Percentiles rank a stretch among this genome's conserved stretches.
phyloP scores from a whole-genome alignment of 225 moss, liverwort and hornwort species.

The Sphagnum contortum region DNA sequence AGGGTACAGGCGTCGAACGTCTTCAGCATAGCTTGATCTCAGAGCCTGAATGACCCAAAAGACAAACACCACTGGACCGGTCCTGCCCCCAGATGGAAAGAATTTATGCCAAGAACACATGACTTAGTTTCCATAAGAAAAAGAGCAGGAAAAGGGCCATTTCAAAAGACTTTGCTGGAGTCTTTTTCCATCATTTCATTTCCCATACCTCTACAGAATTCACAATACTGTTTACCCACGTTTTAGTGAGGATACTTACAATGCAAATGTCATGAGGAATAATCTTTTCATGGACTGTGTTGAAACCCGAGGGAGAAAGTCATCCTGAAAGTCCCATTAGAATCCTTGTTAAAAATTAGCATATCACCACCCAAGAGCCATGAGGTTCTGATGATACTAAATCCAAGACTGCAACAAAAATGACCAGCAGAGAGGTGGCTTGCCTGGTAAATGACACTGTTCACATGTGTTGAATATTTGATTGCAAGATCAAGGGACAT shows the following conservation, averaged over 20 bases:
- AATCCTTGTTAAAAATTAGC: too few relatives aligned
- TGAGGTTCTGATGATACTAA: too few relatives aligned
- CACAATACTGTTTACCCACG: too few relatives aligned
- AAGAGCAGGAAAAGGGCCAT: too few relatives aligned
- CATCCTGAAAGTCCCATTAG: conserved; percentile 30
- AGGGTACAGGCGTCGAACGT: conserved; percentile 44
- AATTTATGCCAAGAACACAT: too few relatives aligned
- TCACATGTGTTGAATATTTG: conserved; percentile 36
- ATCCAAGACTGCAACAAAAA: too few relatives aligned
- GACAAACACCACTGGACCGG: conserved; percentile 25
- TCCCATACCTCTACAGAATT: too few relatives aligned
- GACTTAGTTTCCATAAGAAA: too few relatives aligned
- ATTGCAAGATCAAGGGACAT: conserved; percentile 49
- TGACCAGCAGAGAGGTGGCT: neutral
- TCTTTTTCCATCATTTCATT: too few relatives aligned
- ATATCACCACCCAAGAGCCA: too few relatives aligned
- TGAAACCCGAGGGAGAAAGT: conserved; percentile 68
- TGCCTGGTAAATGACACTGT: conserved; percentile 68
- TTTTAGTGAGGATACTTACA: conserved; percentile 21
- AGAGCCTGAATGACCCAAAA: conserved; percentile 35
- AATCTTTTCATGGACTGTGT: conserved; percentile 47
- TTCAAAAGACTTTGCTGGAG: too few relatives aligned
- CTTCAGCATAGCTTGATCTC: conserved; percentile 6
- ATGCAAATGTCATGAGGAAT: conserved; percentile 34
- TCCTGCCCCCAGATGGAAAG: conserved; percentile 13